These are phyloP conservation scores for Saccharum hybrid DNA, from an alignment of 202 grass and related monocot species.

Conservation along the genomic window DNA sequence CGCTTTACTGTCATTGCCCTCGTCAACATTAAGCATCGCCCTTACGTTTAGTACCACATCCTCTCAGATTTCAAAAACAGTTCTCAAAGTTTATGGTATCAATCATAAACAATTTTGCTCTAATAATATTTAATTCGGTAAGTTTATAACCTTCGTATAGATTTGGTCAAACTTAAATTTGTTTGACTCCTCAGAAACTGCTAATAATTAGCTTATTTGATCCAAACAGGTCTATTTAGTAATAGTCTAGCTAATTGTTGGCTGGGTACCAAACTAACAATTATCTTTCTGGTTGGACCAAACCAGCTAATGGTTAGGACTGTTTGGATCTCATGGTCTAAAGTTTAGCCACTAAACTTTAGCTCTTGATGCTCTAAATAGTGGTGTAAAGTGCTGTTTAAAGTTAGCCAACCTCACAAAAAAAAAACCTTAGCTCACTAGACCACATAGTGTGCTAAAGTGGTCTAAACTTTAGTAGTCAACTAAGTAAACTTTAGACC, in stretches of 20 bases:
- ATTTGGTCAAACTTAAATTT: no score
- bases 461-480: not conserved
- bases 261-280: no score
- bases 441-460: not conserved
- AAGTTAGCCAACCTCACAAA: not conserved
- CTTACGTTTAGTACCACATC: not conserved
- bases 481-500: not conserved
- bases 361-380: not conserved
- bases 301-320: no score
- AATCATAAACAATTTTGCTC: not conserved
- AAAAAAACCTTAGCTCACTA: no score
- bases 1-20: not conserved
- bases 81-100: not conserved
- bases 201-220: no score
- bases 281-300: no score
- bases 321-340: no score
- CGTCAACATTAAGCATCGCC: constrained; percentile 3
- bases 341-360: not conserved
- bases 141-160: no score
- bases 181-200: no score
- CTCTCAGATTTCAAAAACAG: not conserved
- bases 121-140: not conserved
- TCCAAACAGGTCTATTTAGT: no score
- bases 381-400: not conserved
- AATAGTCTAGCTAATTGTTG: no score